phyloP scores from a whole-genome alignment of 2,329 filamentous ascomycete species.

The Colletotrichum magnum region DNA sequence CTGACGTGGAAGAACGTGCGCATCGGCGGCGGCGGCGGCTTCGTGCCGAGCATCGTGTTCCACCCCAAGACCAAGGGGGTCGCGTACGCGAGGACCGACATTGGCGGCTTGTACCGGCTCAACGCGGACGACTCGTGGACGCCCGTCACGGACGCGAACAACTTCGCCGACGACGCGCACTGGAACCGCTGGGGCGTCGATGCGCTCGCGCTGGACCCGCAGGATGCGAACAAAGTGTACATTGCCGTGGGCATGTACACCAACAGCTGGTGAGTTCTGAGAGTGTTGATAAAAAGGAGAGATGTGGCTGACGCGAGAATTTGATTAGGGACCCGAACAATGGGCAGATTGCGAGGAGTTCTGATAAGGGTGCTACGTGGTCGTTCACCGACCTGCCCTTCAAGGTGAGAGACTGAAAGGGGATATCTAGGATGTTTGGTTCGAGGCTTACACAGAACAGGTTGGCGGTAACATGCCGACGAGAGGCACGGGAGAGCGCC shows the following conservation, averaged over 20 bases:
- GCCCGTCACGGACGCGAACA: conserved; percentile 60
- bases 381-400: conserved; percentile 64
- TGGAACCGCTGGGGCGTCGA: conserved; percentile 72
- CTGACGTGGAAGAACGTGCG: conserved; percentile 64
- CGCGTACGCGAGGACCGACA: conserved; percentile 70
- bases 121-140: conserved; percentile 71
- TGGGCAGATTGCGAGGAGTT: conserved; percentile 69
- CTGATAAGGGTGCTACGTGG: conserved; percentile 69
- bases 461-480: conserved; percentile 75
- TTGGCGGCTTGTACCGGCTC: conserved; percentile 69
- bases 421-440: no score
- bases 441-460: background rate
- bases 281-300: fast-evolving
- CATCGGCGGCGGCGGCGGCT: conserved; percentile 72
- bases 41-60: conserved; percentile 69
- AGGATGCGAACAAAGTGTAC: conserved; percentile 66
- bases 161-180: conserved; percentile 55
- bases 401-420: conserved; percentile 51
- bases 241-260: conserved; percentile 71
- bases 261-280: conserved; percentile 64
- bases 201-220: conserved; percentile 69
- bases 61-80: conserved; percentile 65
- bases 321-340: conserved; percentile 63
- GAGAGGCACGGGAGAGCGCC: conserved; percentile 70
- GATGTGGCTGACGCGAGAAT: background rate